Evolutionary conservation across 176 grass and related monocot species (phyloP).

Genomic region (Leersia perrieri): DNA sequence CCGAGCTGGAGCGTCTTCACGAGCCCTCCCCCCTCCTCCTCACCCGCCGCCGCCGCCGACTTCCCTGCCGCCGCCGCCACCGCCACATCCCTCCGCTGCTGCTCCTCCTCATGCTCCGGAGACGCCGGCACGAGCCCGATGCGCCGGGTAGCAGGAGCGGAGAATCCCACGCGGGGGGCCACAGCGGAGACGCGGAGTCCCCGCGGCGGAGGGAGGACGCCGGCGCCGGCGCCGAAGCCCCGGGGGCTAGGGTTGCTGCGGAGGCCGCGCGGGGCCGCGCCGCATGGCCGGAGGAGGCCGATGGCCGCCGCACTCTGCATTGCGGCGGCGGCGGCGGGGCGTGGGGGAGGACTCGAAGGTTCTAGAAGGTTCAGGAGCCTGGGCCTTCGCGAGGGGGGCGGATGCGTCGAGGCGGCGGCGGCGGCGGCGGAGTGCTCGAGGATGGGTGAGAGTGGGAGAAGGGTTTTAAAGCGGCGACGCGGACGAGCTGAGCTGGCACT

Average conservation of each 20-base stretch:
- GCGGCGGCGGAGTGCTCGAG: constrained; percentile 48
- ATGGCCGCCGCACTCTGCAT: constrained; percentile 56
- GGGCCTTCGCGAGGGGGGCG: background rate
- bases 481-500: constrained; percentile 4
- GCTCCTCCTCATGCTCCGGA: constrained; percentile 13
- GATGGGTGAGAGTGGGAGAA: background rate
- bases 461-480: constrained; percentile 2
- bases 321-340: background rate
- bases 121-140: constrained; percentile 36
- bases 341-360: background rate
- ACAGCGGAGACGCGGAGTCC: constrained; percentile 4
- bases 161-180: background rate
- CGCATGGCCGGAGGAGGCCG: constrained; percentile 45
- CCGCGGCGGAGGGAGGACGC: background rate
- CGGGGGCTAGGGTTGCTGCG: background rate
- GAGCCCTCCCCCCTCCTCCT: constrained; percentile 28
- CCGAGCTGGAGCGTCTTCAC: constrained; percentile 55
- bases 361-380: background rate
- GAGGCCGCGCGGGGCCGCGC: constrained; percentile 17
- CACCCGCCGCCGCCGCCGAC: background rate
- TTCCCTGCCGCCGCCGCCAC: background rate
- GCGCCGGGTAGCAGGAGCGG: background rate
- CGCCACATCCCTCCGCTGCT: background rate
- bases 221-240: background rate
- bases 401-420: constrained; percentile 30